Base-by-base conservation (phyloP, 2,329 filamentous ascomycete genomes). In the Pleurostoma richardsiae region DNA sequence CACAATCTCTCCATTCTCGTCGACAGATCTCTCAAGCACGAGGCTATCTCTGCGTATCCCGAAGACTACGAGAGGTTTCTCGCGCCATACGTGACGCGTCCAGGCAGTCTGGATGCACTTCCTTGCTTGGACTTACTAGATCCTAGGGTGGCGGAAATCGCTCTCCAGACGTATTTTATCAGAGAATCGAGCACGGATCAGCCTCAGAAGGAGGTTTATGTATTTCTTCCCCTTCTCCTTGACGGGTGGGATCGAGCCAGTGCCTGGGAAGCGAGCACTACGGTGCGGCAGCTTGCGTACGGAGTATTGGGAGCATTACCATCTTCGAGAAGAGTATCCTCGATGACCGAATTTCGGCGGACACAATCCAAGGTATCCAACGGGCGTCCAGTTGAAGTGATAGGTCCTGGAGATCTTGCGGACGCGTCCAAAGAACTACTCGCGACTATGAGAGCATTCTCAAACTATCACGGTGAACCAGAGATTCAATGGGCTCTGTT, bases 141-240 rank as follows among this genome's bases (percentile, higher is more conserved):
- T 42, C 61, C 63, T 1, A 52, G 51, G 27, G 52, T 55, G 30
- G 59, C 54, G 4, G 62, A 57, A 38, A 31, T 61, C n/a, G 48
- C 52, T 11, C 47, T 62, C 27, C 54, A 58, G n/a, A 19, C 19
- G 19, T 19, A 19, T 19, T 19, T 19, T 19, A 19, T 19, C 19
- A 19, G 19, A 19, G 19, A 19, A 19, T 19, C 19, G 19, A 19
- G 19, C 19, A 19, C 19, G 19, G 19, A 19, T 19, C 19, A 19
- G 19, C 19, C 19, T 19, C 19, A 19, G 19, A 19, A 19, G 19
- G 33, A 36, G 33, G n/a, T 36, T 8, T 8, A 2, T n/a, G n/a
- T 36, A 48, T 73, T 69, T 44, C 52, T 70, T 3, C 71, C 70
- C 2, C 56, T 66, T 11, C 56, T 74, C 19, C 54, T 72, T 7